Evolutionary conservation across 768 basidiomycete species (phyloP).

Genomic region (Tubosaeta sp.): DNA sequence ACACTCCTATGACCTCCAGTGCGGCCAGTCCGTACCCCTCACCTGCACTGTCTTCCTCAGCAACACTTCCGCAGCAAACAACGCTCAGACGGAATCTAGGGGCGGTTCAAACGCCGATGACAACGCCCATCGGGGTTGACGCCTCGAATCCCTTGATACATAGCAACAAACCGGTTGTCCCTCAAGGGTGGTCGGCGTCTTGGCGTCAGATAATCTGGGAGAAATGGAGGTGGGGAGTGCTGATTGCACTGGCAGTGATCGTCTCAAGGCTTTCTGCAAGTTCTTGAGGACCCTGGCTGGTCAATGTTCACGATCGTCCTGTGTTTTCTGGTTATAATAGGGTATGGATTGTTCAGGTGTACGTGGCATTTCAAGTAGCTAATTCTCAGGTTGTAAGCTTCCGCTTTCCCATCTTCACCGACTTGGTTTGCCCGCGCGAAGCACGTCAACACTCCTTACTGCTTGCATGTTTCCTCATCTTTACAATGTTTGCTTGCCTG

Average conservation of each 20-base stretch:
- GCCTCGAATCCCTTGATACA: conserved; percentile 18
- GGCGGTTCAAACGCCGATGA: conserved; percentile 19
- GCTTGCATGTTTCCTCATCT: conserved; percentile 5
- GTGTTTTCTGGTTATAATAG: conserved; percentile 13
- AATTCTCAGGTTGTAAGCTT: conserved; percentile 10
- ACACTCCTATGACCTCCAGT: conserved; percentile 19
- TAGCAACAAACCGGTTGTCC: conserved; percentile 28
- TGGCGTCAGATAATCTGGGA: conserved; percentile 72
- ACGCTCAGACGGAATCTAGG: conserved; percentile 17
- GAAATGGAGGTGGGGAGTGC: conserved; percentile 80
- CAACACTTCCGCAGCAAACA: conserved; percentile 20
- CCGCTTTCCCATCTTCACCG: conserved; percentile 8
- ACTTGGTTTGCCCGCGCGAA: conserved; percentile 8
- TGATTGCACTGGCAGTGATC: conserved; percentile 73
- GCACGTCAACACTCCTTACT: conserved; percentile 9
- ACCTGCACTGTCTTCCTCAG: conserved; percentile 19
- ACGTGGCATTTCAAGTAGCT: conserved; percentile 13
- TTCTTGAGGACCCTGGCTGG: conserved; percentile 18
- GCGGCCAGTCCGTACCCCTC: conserved; percentile 12
- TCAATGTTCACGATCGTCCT: conserved; percentile 1
- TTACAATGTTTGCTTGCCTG: conserved; percentile 4
- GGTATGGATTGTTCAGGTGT: conserved; percentile 18
- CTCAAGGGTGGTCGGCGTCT: conserved; percentile 52
- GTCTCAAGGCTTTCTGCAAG: conserved; percentile 70
- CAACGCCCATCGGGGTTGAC: conserved; percentile 12